Evolutionary conservation across 176 grass and related monocot genomes (phyloP).

Genomic region (Lolium perenne): DNA sequence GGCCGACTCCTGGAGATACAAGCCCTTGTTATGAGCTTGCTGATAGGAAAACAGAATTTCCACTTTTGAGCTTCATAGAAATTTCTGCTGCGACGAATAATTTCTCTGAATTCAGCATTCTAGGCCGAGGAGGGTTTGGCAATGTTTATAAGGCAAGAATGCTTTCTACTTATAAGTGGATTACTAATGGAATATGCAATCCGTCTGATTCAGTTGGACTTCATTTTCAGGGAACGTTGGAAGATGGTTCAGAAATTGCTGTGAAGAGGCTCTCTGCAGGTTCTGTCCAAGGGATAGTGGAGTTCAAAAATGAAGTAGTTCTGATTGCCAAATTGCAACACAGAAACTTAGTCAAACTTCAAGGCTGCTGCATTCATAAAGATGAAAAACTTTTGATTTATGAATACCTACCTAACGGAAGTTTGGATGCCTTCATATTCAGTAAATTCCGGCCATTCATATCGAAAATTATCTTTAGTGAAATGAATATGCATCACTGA

Average conservation of each 20-base stretch:
- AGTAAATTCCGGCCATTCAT: constrained; percentile 28
- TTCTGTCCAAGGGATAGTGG: constrained; percentile 51
- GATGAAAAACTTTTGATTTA: constrained; percentile 56
- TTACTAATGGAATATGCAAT: background rate
- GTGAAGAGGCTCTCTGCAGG: constrained; percentile 43
- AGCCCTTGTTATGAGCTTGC: background rate
- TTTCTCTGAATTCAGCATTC: constrained; percentile 53
- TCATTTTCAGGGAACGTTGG: constrained; percentile 40
- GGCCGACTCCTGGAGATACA: background rate
- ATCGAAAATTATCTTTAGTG: background rate
- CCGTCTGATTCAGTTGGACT: background rate
- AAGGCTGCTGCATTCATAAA: constrained; percentile 40
- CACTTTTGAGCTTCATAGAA: constrained; percentile 38
- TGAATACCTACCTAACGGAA: constrained; percentile 56
- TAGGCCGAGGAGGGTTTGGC: constrained; percentile 72
- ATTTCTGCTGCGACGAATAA: constrained; percentile 50
- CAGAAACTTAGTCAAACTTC: constrained; percentile 56
- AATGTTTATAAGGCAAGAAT: constrained; percentile 64
- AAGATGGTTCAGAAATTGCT: constrained; percentile 26
- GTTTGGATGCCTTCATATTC: constrained; percentile 60
- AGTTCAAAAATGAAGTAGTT: constrained; percentile 59
- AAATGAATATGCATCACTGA: constrained; percentile 1
- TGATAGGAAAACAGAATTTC: background rate
- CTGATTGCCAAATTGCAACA: constrained; percentile 58
- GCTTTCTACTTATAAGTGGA: background rate